Base-by-base conservation (phyloP, 2,329 filamentous ascomycete genomes). In the Neopestalotiopsis clavispora region DNA sequence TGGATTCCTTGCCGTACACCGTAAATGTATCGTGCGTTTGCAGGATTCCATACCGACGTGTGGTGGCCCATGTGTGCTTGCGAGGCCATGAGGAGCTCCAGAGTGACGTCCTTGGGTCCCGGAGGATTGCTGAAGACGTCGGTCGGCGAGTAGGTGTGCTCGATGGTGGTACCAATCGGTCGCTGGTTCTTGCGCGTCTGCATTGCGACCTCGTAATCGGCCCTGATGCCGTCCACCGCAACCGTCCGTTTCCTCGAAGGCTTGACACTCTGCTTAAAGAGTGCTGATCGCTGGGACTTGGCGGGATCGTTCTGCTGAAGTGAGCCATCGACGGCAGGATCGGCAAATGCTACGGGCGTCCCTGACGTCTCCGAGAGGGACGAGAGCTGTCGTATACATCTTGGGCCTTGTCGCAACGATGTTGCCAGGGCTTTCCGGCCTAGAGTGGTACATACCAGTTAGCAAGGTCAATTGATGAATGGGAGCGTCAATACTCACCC, bases 11-110 rank as follows among this genome's bases (percentile, higher is more conserved):
- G 89, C 59, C 96, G 88, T 71, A 97, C 89, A 75, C 96, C 96
- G 79, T 93, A 95, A 79, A 99, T 98, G 83, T 98, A 98, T 73
- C 93, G 89, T 72, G 94, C 91, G 83, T 98, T 99, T 66, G 90
- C 91, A 12, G 96, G 95, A 82, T 99, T 97, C 96, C 96, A 99
- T 64, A 95, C 87, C 71, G 93, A 93, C 0, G 92, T 95, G 76
- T 93, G 89, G 83, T 99, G 96, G 71, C 96, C 96, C 80, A 98
- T 90, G 82, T 97, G 94, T 67, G 90, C 90, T 82, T 97, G 94
- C 40, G 92, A 90, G 60, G 94, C 93, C 85, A 97, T 91, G 71
- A 99, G 89, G 71, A 97, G 87, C 84, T 98, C 95, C 69, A 99
- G 90, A 62, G 94, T 95, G 70, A 98, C 88, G 76, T 98, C 92